These are phyloP conservation scores for Tricholomella constricta DNA, from an alignment of 768 basidiomycete genomes.

Conservation along the genomic window DNA sequence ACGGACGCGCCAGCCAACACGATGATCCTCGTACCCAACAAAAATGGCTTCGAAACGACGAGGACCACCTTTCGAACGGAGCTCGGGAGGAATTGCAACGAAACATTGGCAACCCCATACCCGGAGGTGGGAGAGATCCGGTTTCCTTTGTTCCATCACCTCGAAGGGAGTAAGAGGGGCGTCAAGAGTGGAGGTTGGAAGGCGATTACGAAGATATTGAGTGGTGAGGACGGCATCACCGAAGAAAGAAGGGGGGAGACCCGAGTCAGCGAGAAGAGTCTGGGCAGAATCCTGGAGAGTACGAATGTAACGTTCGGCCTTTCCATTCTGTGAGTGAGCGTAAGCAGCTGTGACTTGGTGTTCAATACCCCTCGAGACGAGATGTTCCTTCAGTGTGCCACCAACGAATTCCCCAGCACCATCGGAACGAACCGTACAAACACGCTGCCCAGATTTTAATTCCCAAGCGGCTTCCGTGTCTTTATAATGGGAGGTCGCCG, in stretches of 20 bases:
- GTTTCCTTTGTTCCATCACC: constrained; percentile 19
- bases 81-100: constrained; percentile 20
- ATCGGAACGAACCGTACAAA: neutral
- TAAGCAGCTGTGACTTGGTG: constrained; percentile 25
- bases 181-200: constrained; percentile 26
- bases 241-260: constrained; percentile 24
- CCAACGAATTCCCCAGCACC: neutral
- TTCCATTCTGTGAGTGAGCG: constrained; percentile 35
- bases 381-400: neutral
- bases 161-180: constrained; percentile 21
- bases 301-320: constrained; percentile 29
- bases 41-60: constrained; percentile 24
- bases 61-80: constrained; percentile 16
- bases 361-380: neutral
- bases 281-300: constrained; percentile 26
- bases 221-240: constrained; percentile 23
- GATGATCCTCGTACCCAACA: constrained; percentile 8
- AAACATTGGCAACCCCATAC: constrained; percentile 33
- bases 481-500: neutral
- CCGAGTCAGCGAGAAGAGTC: constrained; percentile 23
- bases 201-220: constrained; percentile 23
- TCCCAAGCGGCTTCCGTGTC: neutral
- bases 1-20: neutral
- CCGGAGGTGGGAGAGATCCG: constrained; percentile 27
- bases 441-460: neutral